phyloP scores from a whole-genome alignment of 768 basidiomycete genomes.

The Hygrophorus pudorinus region DNA sequence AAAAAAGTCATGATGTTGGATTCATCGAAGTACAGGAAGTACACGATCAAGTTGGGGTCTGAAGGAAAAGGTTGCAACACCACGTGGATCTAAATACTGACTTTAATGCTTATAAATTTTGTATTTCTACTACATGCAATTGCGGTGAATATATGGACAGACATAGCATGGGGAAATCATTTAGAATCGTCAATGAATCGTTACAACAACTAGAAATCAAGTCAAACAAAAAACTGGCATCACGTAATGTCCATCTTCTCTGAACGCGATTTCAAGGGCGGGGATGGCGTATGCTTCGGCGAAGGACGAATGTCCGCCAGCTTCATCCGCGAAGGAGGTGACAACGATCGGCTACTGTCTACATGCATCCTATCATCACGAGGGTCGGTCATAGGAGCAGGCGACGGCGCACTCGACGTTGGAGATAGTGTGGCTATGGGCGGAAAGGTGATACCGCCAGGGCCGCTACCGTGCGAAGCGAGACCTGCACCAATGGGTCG shows the following conservation, averaged over 20 bases:
- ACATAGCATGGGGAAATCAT: background rate
- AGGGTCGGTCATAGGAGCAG: slow-evolving; percentile 27
- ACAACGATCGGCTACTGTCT: slow-evolving; percentile 38
- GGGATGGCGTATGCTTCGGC: slow-evolving; percentile 49
- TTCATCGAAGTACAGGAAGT: background rate
- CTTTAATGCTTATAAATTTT: background rate
- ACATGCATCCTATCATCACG: slow-evolving; percentile 48
- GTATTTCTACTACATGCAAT: too few species aligned
- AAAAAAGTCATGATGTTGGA: background rate
- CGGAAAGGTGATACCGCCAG: slow-evolving; percentile 42
- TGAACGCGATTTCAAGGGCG: slow-evolving; percentile 32
- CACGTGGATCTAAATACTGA: too few species aligned
- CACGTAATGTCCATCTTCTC: slow-evolving; percentile 5
- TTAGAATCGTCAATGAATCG: background rate
- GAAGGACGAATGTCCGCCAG: slow-evolving; percentile 40
- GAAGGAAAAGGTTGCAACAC: too few species aligned
- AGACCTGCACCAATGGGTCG: slow-evolving; percentile 55
- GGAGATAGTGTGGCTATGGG: slow-evolving; percentile 65
- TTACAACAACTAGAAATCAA: background rate
- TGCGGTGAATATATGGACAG: too few species aligned
- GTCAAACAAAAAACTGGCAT: background rate
- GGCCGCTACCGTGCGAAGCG: slow-evolving; percentile 25
- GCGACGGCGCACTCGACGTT: slow-evolving; percentile 45
- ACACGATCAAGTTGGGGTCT: too few species aligned
- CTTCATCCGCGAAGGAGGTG: slow-evolving; percentile 45